A percentile compares a stretch with the other conserved stretches of the same genome.
These are phyloP conservation scores for Strobilomyces echinocephalus DNA, from an alignment of 768 basidiomycete species.

Conservation along the genomic window DNA sequence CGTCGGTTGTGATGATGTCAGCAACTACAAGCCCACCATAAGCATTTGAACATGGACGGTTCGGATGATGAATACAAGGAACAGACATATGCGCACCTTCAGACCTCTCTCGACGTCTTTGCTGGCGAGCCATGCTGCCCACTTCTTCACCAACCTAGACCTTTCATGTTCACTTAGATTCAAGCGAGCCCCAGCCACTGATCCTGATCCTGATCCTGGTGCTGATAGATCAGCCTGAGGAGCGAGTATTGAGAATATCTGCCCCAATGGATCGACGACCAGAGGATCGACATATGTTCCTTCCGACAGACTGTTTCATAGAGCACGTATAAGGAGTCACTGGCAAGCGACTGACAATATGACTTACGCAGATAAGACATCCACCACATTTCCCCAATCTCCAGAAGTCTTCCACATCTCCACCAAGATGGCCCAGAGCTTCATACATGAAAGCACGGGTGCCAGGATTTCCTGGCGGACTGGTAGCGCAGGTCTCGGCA, in stretches of 20 bases:
- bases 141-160: slow-evolving; percentile 60
- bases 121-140: slow-evolving; percentile 77
- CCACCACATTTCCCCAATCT: slow-evolving; percentile 20
- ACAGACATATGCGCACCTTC: slow-evolving; percentile 41
- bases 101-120: slow-evolving; percentile 67
- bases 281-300: slow-evolving; percentile 22
- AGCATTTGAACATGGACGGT: too few species aligned
- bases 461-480: slow-evolving; percentile 17
- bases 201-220: too few species aligned
- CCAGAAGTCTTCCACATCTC: slow-evolving; percentile 26
- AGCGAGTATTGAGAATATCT: slow-evolving; percentile 26
- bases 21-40: slow-evolving; percentile 9
- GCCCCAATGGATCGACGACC: slow-evolving; percentile 24
- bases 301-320: slow-evolving; percentile 20
- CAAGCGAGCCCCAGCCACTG: not conserved
- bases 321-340: not conserved
- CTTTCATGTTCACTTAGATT: slow-evolving; percentile 33
- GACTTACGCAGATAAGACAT: slow-evolving; percentile 25
- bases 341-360: not conserved
- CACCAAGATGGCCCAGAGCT: slow-evolving; percentile 22
- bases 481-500: slow-evolving; percentile 7
- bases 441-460: slow-evolving; percentile 15
- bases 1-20: slow-evolving; percentile 17
- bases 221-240: slow-evolving; percentile 9
- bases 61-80: not conserved